A percentile compares a stretch with the other conserved stretches of the same genome.
These are phyloP conservation scores for Quercus wislizeni DNA, from an alignment of 306 rosid genomes.

Conservation along the genomic window DNA sequence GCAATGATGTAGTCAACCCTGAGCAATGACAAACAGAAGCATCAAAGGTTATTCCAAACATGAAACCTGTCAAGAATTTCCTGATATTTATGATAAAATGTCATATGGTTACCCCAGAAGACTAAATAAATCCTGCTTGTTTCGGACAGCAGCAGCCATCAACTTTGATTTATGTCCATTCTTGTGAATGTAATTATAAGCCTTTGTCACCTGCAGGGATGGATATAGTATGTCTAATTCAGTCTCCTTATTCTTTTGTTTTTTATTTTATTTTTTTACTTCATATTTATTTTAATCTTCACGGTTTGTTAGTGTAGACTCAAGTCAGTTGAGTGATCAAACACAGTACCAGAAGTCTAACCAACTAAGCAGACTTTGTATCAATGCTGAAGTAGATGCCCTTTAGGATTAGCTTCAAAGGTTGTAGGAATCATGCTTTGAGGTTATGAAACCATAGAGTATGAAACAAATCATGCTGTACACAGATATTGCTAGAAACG, in stretches of 20 bases:
- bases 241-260: neutral
- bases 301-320: neutral
- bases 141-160: slow-evolving; percentile 99
- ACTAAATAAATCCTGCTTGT: slow-evolving; percentile 91
- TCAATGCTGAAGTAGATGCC: neutral
- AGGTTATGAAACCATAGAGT: neutral
- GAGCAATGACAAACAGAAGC: slow-evolving; percentile 16
- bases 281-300: neutral
- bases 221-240: slow-evolving; percentile 4
- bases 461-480: neutral
- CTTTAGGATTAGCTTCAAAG: slow-evolving; percentile 2
- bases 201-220: slow-evolving; percentile 73
- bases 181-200: slow-evolving; percentile 93
- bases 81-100: slow-evolving; percentile 15
- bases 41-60: slow-evolving; percentile 1
- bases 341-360: slow-evolving; percentile 20
- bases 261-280: too few relatives aligned
- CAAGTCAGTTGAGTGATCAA: slow-evolving; percentile 6
- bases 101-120: slow-evolving; percentile 74
- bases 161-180: slow-evolving; percentile 86
- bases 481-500: neutral
- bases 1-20: slow-evolving; percentile 98
- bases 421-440: slow-evolving; percentile 9
- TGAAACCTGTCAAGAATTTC: slow-evolving; percentile 21
- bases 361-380: slow-evolving; percentile 7